Conservation (phyloP, 805 yeast species). For the Starmera caribaea region DNA sequence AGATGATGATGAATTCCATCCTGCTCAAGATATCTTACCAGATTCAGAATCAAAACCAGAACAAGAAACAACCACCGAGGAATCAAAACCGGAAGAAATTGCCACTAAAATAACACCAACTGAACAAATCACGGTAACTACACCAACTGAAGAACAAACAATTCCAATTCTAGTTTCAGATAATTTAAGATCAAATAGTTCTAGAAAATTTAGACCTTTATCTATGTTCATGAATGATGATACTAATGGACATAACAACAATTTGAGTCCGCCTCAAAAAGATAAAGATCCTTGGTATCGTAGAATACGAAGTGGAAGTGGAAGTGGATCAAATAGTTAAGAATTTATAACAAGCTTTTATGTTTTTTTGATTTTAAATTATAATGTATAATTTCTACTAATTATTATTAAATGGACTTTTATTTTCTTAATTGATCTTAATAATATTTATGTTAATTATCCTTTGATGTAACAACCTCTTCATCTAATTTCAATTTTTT, state of each 20-base stretch:
- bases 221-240: not conserved
- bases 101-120: not conserved
- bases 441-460: no score
- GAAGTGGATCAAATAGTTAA: not conserved
- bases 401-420: no score
- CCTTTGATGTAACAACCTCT: no score
- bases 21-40: not conserved
- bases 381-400: no score
- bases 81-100: not conserved
- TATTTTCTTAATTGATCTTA: no score
- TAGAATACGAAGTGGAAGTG: constrained; percentile 27
- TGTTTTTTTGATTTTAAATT: no score
- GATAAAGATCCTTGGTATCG: constrained; percentile 36
- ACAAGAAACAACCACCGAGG: no score
- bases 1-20: not conserved
- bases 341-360: no score
- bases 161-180: not conserved
- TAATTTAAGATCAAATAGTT: not conserved
- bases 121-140: not conserved
- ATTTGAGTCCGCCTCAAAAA: constrained; percentile 13
- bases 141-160: not conserved
- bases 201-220: constrained; percentile 4
- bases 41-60: not conserved
- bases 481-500: constrained; percentile 5
- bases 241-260: constrained; percentile 10